These are phyloP conservation scores for Cryphonectria carpinicola DNA, from an alignment of 2,329 filamentous ascomycete genomes.

Conservation along the genomic window DNA sequence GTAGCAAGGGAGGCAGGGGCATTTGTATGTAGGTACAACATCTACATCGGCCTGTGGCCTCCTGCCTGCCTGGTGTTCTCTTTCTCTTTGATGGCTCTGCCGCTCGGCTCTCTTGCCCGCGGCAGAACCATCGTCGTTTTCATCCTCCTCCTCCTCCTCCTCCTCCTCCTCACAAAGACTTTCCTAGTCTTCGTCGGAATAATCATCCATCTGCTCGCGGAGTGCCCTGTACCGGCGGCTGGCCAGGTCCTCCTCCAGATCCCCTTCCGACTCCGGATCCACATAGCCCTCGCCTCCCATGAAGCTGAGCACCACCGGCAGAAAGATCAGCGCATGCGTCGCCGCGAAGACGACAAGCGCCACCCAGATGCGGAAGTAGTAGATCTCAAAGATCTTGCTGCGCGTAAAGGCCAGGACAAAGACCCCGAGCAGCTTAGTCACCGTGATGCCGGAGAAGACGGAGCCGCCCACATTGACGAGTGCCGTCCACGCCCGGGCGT, in stretches of 20 bases:
- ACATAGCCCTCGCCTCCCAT: conserved; percentile 86
- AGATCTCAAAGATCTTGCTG: conserved; percentile 99
- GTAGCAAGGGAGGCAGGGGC: not conserved
- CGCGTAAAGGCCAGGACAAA: conserved; percentile 90
- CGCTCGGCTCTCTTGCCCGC: not conserved
- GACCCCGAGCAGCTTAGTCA: conserved; percentile 93
- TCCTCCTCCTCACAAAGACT: not conserved
- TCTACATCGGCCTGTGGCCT: not conserved
- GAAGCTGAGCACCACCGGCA: conserved; percentile 87
- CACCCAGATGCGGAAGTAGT: conserved; percentile 97
- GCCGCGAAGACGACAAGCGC: conserved; percentile 89
- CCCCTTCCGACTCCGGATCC: conserved; percentile 84
- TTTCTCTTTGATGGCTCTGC: not conserved
- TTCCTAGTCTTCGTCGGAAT: conserved; percentile 68
- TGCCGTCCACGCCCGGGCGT: conserved; percentile 89
- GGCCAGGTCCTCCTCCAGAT: conserved; percentile 86
- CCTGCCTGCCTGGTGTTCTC: not conserved
- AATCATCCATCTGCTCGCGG: conserved; percentile 73
- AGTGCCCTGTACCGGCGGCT: conserved; percentile 78
- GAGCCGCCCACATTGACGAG: conserved; percentile 93
- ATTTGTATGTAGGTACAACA: not conserved
- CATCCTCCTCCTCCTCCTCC: too few species aligned
- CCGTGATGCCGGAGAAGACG: conserved; percentile 93
- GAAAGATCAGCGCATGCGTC: conserved; percentile 84
- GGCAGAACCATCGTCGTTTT: not conserved